Evolutionary conservation across 768 basidiomycete genomes (phyloP), one percentile per base, ranked within the genome.

Genomic region (Mycena capillaripes): DNA sequence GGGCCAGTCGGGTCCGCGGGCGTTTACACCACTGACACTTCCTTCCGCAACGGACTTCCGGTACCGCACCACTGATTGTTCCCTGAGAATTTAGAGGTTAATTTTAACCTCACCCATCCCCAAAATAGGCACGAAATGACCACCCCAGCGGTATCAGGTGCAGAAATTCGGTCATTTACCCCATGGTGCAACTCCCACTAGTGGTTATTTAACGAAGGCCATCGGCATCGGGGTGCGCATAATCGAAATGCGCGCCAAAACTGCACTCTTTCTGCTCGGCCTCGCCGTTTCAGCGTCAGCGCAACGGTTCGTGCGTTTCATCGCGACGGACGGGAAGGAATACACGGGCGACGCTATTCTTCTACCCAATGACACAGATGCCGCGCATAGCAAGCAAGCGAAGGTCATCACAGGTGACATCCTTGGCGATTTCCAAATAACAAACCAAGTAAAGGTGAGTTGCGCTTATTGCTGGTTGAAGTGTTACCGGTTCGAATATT

Each of bases 301-400:
- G 30, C 80, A 83, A 71, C 81, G 82, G 46, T 80, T 84, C 61
- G 82, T 84, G 69, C 82, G 83, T n/a, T 84, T 84, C 78, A 79
- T 83, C 42, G 80, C 83, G 17, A 81, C 79, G 16, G 82, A 84
- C 66, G 78, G 79, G 58, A 78, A 81, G 52, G 78, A 78, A 70
- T 84, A 84, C 69, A 81, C 79, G 52, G 83, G 83, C n/a, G 83
- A 84, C 68, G 83, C 82, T 19, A 82, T 84, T 38, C 76, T 84
- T 21, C 80, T 81, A 0, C n/a, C 76, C 11, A 74, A 73, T 17
- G 76, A 78, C 19, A 76, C 76, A 5, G 82, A 84, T 70, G 82
- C 83, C 2, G 73, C 83, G 27, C 76, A 81, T 64, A 82, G 80
- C 70, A 82, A 70, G 34, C 70, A 74, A 30, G 83, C 83, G 5